These are phyloP conservation scores for Aspergillus fumigatiaffinis DNA, from an alignment of 2,329 filamentous ascomycete genomes.

Conservation along the genomic window DNA sequence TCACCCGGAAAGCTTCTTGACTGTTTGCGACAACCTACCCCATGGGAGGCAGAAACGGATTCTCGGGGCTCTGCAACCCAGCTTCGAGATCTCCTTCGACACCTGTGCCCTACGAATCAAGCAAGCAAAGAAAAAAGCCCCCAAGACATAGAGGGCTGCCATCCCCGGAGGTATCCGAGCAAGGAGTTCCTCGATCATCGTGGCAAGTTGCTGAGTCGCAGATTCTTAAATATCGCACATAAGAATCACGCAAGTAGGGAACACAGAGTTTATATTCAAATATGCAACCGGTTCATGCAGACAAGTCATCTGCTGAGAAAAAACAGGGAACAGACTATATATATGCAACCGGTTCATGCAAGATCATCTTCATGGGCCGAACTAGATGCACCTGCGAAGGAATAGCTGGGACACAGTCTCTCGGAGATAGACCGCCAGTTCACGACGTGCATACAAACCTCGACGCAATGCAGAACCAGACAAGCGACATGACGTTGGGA, in stretches of 20 bases:
- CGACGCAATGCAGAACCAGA: not conserved
- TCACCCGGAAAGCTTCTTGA: not conserved
- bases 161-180: conserved; percentile 44
- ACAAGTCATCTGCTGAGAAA: not conserved
- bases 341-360: not conserved
- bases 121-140: conserved; percentile 38
- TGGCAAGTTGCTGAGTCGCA: not conserved
- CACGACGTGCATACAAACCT: not conserved
- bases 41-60: conserved; percentile 34
- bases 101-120: conserved; percentile 26
- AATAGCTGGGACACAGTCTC: not conserved
- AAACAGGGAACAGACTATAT: not conserved
- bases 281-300: not conserved
- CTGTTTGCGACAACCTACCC: conserved; percentile 21
- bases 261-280: not conserved
- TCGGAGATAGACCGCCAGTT: not conserved
- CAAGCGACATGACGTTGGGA: not conserved
- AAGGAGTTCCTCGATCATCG: conserved; percentile 49
- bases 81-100: conserved; percentile 24
- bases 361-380: not conserved
- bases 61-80: conserved; percentile 35
- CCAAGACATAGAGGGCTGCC: conserved; percentile 36
- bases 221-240: not conserved
- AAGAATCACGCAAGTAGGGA: not conserved
- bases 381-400: not conserved